Base-by-base conservation (phyloP, 192 early-diverging fungal species). In the Rhizophagus sp. region DNA sequence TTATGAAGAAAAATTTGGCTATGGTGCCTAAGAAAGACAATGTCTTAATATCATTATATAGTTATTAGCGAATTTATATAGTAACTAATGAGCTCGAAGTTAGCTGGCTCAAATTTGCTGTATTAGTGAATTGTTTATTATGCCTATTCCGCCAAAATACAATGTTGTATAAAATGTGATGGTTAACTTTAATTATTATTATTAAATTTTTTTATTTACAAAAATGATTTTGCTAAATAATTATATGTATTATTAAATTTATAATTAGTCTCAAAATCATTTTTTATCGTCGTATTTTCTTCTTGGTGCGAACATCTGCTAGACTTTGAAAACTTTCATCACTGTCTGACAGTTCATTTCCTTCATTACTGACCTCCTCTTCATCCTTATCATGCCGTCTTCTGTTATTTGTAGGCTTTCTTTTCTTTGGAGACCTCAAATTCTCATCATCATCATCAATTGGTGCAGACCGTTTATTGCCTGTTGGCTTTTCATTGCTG, bases 1-100 rank as follows among this genome's bases (percentile, higher is more conserved):
- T 73, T 99, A 99, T 91, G 95, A 97, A 89, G 96, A 97, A 87
- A 95, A 92, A 90, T 98, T 95, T 84, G 92, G 93, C 69, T 63
- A 27, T 44, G 52, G 52, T 57, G 15, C 52, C 52, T 57, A 57
- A 57, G 52, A 57, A 22, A 19, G 13, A 22, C 50, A 19, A 52
- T 52, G 17, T 52, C 50, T 34, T 34, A 34, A 34, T 4, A 36
- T 36, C 34, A 36, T 36, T 36, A 36, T 36, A 36, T 36, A 36
- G 3, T 36, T 36, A 36, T 36, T 36, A 0, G 34, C 34, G 4
- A 36, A 4, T 36, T 36, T 36, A 36, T 36, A 36, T 36, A 36
- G 34, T 36, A 36, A 30, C 30, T 30, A n/a, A n/a, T n/a, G 36
- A 39, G 36, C 36, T 39, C 36, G 4, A 39, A 39, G 36, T 39